Evolutionary conservation across 306 rosid genomes (phyloP).

Genomic region (Prunus padus): DNA sequence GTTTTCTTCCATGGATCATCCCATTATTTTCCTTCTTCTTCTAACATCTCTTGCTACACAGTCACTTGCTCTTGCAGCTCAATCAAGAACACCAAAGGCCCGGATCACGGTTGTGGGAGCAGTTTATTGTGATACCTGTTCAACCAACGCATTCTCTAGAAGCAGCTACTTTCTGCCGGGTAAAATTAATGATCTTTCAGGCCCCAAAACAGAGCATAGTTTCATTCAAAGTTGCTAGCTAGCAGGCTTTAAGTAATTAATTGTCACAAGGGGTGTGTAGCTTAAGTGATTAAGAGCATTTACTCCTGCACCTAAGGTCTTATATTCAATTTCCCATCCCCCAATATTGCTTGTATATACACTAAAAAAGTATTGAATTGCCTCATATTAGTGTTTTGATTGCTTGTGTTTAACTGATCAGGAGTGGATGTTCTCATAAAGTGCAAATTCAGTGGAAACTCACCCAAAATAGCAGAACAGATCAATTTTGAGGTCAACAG

Average conservation of each 20-base stretch:
- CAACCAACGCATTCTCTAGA: conserved; percentile 50
- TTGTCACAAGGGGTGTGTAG: not conserved
- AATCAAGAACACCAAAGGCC: conserved; percentile 28
- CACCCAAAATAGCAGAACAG: conserved; percentile 44
- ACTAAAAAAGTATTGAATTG: too few species aligned
- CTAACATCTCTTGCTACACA: conserved; percentile 27
- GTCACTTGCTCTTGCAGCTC: conserved; percentile 33
- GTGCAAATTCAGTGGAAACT: conserved; percentile 63
- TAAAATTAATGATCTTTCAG: conserved; percentile 11
- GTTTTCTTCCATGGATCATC: conserved; percentile 44
- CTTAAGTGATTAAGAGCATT: too few species aligned
- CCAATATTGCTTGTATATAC: too few species aligned
- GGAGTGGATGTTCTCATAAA: conserved; percentile 67
- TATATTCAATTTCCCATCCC: too few species aligned
- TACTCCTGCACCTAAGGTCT: too few species aligned
- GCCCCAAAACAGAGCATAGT: not conserved
- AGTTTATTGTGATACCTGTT: conserved; percentile 74
- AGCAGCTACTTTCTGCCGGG: conserved; percentile 75
- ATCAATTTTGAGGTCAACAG: conserved; percentile 53
- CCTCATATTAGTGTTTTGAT: not conserved
- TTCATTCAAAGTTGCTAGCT: not conserved
- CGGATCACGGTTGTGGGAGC: conserved; percentile 59
- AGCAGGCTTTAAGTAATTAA: not conserved
- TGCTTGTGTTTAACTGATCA: conserved; percentile 22
- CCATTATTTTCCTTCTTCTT: conserved; percentile 32